A percentile compares a stretch with the other conserved stretches of the same genome.
phyloP scores from a whole-genome alignment of 2,329 filamentous ascomycete genomes.

The Xylaria sp. region DNA sequence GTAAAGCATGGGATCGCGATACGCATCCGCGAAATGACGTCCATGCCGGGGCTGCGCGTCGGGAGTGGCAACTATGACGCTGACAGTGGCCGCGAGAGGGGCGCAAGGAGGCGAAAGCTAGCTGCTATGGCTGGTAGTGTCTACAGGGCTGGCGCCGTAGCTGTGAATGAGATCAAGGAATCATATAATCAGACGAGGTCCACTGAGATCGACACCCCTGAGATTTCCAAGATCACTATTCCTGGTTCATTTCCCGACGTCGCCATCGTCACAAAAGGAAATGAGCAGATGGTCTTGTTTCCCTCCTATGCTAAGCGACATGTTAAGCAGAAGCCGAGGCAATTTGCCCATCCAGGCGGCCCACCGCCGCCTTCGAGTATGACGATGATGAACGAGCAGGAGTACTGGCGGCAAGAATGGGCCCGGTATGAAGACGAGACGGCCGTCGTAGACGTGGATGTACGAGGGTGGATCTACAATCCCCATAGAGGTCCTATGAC shows the following conservation, averaged over 20 bases:
- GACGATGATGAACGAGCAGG: constrained; percentile 67
- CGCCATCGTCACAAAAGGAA: constrained; percentile 79
- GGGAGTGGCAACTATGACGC: constrained; percentile 52
- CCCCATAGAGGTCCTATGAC: constrained; percentile 87
- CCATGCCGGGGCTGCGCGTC: constrained; percentile 48
- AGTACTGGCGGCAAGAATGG: constrained; percentile 84
- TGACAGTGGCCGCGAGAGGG: constrained; percentile 64
- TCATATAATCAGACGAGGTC: constrained; percentile 66
- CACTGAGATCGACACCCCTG: constrained; percentile 49
- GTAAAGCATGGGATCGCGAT: constrained; percentile 50
- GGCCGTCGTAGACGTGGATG: constrained; percentile 91
- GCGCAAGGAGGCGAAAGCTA: constrained; percentile 80
- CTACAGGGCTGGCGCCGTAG: constrained; percentile 65
- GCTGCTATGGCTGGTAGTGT: constrained; percentile 70
- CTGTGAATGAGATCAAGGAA: constrained; percentile 68
- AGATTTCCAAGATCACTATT: constrained; percentile 60
- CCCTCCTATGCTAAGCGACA: constrained; percentile 90
- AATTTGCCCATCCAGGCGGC: constrained; percentile 49
- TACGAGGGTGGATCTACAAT: constrained; percentile 93
- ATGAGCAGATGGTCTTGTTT: constrained; percentile 94
- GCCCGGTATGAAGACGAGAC: constrained; percentile 81
- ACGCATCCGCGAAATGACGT: constrained; percentile 45
- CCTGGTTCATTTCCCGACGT: constrained; percentile 86
- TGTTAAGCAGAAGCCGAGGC: constrained; percentile 55
- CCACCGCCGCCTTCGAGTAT: constrained; percentile 53